Percentiles rank a stretch among this genome's conserved stretches.
phyloP scores from a whole-genome alignment of 768 basidiomycete genomes.

The Pleurotus platypus region DNA sequence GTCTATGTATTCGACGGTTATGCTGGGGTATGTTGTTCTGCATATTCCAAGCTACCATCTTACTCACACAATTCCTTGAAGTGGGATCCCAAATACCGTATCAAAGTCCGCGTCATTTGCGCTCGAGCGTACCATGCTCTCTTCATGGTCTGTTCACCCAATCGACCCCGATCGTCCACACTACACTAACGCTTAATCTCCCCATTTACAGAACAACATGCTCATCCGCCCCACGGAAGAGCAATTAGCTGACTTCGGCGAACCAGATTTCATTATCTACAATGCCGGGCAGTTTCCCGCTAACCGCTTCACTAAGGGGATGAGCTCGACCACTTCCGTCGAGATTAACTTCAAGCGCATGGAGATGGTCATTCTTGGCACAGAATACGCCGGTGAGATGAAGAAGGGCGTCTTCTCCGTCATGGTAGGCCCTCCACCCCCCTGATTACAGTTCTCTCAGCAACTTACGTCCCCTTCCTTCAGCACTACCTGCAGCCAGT shows the following conservation, averaged over 20 bases:
- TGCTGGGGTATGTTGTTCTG: conserved; percentile 61
- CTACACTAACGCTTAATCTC: conserved; percentile 11
- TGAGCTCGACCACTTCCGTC: conserved; percentile 98
- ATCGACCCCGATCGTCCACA: background rate
- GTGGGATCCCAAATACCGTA: conserved; percentile 99
- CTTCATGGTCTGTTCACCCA: conserved; percentile 76
- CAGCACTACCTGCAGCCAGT: conserved; percentile 97
- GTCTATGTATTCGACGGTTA: conserved; percentile 98
- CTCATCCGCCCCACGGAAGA: conserved; percentile 96
- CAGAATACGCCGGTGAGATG: conserved; percentile 99
- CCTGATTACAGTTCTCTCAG: background rate
- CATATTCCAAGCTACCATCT: conserved; percentile 9
- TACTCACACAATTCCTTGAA: conserved; percentile 20
- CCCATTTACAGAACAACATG: conserved; percentile 83
- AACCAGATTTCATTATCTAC: conserved; percentile 99
- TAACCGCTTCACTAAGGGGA: conserved; percentile 99
- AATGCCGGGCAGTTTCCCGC: conserved; percentile 99
- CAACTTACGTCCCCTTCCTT: background rate
- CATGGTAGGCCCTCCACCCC: background rate
- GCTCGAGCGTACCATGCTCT: conserved; percentile 97
- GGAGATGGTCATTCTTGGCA: conserved; percentile 99
- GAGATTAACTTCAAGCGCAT: conserved; percentile 99
- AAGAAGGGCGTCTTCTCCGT: conserved; percentile 99
- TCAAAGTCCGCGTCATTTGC: conserved; percentile 99
- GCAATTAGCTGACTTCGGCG: conserved; percentile 91